A percentile compares a stretch with the other conserved stretches of the same genome.
Evolutionary conservation across 2,329 filamentous ascomycete species (phyloP).

Genomic region (Daldinia sp.): DNA sequence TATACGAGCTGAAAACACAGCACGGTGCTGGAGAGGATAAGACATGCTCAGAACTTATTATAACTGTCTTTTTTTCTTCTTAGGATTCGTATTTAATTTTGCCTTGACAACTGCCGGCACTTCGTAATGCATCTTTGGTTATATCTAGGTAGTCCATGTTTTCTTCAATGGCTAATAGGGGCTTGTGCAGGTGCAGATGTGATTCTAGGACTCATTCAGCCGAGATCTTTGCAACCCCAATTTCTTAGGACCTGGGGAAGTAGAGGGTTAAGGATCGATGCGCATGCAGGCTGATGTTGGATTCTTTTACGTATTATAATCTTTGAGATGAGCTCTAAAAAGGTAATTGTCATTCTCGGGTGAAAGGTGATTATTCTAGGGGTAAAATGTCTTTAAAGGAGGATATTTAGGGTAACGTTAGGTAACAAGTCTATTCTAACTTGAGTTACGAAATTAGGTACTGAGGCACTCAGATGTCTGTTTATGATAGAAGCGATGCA

Average conservation of each 20-base stretch:
- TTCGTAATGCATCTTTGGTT: conserved; percentile 13
- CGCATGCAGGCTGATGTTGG: not conserved
- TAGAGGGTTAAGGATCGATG: not conserved
- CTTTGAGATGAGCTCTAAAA: not conserved
- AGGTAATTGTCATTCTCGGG: not conserved
- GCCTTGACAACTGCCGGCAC: conserved; percentile 27
- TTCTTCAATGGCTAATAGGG: conserved; percentile 22
- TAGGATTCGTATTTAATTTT: not conserved
- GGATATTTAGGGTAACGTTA: too few relatives aligned
- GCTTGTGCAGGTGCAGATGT: not conserved
- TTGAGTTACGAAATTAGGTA: too few relatives aligned
- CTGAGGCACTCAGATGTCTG: too few relatives aligned
- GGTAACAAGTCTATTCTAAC: not conserved
- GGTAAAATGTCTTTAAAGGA: not conserved
- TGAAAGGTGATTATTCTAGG: not conserved
- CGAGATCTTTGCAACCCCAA: conserved; percentile 11
- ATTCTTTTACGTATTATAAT: not conserved
- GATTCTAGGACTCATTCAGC: conserved; percentile 20
- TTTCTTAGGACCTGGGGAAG: conserved; percentile 17
- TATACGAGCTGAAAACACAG: not conserved
- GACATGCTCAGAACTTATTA: not conserved
- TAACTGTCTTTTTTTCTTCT: not conserved
- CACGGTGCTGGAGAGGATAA: not conserved
- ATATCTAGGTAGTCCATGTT: not conserved
- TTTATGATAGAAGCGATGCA: too few relatives aligned